These are phyloP conservation scores for Tetracladium maxilliforme DNA, from an alignment of 2,329 filamentous ascomycete genomes.

Conservation along the genomic window DNA sequence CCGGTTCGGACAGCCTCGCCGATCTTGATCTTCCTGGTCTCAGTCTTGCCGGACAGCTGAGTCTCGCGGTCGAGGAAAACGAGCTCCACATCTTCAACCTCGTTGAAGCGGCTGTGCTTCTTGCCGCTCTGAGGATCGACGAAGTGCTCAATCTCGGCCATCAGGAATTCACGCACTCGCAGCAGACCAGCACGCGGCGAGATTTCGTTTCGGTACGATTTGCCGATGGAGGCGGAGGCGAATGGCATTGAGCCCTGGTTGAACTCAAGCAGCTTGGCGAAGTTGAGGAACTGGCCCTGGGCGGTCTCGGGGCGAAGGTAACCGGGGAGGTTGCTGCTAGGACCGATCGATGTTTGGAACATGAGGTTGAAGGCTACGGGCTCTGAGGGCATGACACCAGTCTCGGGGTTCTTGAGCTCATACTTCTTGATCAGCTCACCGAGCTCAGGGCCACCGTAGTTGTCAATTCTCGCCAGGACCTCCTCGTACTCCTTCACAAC, in stretches of 20 bases:
- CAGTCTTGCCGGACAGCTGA: slow-evolving; percentile 75
- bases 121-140: slow-evolving; percentile 92
- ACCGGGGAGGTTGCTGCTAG: slow-evolving; percentile 72
- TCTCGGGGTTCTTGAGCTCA: slow-evolving; percentile 77
- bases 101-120: slow-evolving; percentile 78
- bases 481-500: slow-evolving; percentile 84
- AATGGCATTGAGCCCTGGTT: slow-evolving; percentile 95
- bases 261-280: slow-evolving; percentile 89
- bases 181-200: slow-evolving; percentile 83
- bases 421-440: slow-evolving; percentile 82
- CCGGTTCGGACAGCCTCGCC: slow-evolving; percentile 73
- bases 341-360: slow-evolving; percentile 93
- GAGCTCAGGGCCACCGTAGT: slow-evolving; percentile 78
- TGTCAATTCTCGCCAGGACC: slow-evolving; percentile 84
- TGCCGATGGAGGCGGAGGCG: slow-evolving; percentile 91
- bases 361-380: slow-evolving; percentile 96
- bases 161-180: slow-evolving; percentile 90
- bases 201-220: slow-evolving; percentile 97
- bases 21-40: slow-evolving; percentile 58
- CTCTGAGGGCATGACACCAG: slow-evolving; percentile 58
- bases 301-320: slow-evolving; percentile 91
- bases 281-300: slow-evolving; percentile 96
- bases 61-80: slow-evolving; percentile 72
- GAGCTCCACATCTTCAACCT: slow-evolving; percentile 74
- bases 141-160: slow-evolving; percentile 98